These are phyloP conservation scores for Acanthamoeba castellanii DNA, from an alignment of 208 protist genomes.

Conservation along the genomic window DNA sequence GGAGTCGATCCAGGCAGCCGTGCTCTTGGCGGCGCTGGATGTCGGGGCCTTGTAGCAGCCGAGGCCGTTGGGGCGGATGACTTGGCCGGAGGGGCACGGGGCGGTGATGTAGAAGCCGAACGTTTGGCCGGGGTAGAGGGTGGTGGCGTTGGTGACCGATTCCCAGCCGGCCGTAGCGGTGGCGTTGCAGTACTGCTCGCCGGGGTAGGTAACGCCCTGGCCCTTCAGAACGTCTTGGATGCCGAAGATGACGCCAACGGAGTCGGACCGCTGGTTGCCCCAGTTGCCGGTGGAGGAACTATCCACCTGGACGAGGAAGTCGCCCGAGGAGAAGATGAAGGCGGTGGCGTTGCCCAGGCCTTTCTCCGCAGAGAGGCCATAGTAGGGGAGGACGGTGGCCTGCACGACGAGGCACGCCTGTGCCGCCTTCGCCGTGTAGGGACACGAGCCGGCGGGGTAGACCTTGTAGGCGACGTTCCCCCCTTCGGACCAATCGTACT, in stretches of 20 bases:
- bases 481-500: too few relatives aligned
- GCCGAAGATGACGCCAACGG: not conserved
- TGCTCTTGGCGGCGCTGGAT: not conserved
- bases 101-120: not conserved
- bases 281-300: not conserved
- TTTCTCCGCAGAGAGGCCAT: too few relatives aligned
- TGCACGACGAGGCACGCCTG: not conserved
- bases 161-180: not conserved
- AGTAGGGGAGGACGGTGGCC: not conserved
- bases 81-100: not conserved
- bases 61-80: not conserved
- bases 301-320: not conserved
- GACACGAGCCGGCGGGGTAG: not conserved
- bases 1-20: not conserved
- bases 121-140: not conserved
- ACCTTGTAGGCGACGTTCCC: too few relatives aligned
- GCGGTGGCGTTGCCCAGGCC: not conserved
- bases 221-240: not conserved
- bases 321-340: not conserved
- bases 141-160: not conserved
- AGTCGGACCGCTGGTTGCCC: not conserved
- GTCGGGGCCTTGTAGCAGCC: not conserved
- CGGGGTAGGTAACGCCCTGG: not conserved
- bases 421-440: not conserved
- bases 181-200: not conserved